Conservation (phyloP, 139 green algal species). For the Nannochloris sp. region DNA sequence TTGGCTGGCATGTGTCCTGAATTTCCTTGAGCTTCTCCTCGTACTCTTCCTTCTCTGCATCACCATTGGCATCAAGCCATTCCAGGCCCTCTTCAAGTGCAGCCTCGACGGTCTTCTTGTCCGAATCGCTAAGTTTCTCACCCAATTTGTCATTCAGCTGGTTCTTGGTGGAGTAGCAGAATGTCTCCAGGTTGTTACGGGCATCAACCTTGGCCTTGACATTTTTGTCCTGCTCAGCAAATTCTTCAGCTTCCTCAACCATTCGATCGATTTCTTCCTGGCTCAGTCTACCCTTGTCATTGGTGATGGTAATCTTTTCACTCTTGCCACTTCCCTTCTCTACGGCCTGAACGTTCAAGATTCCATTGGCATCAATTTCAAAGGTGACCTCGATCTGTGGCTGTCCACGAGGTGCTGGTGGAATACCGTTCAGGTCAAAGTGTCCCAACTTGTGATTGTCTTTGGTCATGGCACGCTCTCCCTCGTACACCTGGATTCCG, state of each 20-base stretch:
- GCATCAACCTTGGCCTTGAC: constrained; percentile 57
- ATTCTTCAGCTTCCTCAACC: constrained; percentile 59
- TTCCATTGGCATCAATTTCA: constrained; percentile 87
- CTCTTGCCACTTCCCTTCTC: constrained; percentile 77
- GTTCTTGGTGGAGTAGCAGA: constrained; percentile 71
- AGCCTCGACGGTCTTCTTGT: constrained; percentile 77
- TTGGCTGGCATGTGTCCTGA: constrained; percentile 82
- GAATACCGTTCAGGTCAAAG: constrained; percentile 86
- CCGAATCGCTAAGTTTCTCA: constrained; percentile 72
- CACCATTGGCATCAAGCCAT: constrained; percentile 48
- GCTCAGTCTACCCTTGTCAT: constrained; percentile 61
- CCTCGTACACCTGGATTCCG: constrained; percentile 81
- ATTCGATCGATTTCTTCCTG: constrained; percentile 66
- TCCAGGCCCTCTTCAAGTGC: constrained; percentile 87
- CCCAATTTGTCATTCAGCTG: constrained; percentile 65
- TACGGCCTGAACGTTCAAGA: constrained; percentile 78
- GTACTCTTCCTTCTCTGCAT: constrained; percentile 82
- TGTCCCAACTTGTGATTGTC: constrained; percentile 91
- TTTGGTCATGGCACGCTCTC: constrained; percentile 87
- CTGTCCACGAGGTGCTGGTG: constrained; percentile 65
- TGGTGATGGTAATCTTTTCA: constrained; percentile 83
- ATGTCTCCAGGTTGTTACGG: constrained; percentile 70
- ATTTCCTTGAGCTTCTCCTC: constrained; percentile 95
- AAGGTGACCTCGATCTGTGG: constrained; percentile 86
- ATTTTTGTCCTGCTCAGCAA: constrained; percentile 42